Evolutionary conservation across 352 stramenopile genomes (phyloP).

Genomic region (Blastocystis hominis): DNA sequence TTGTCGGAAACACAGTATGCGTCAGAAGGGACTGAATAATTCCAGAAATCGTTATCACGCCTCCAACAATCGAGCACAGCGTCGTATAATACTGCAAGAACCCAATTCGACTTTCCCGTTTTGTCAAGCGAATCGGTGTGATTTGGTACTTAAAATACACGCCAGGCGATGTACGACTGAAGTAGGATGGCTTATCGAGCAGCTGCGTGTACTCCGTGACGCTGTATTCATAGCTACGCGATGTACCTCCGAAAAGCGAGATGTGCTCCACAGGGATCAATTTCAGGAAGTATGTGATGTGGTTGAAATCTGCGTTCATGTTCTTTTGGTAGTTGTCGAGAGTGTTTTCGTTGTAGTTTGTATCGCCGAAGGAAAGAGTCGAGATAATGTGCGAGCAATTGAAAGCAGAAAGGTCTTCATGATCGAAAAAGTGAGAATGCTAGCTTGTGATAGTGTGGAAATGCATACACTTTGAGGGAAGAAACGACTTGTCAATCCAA

Average conservation of each 20-base stretch:
- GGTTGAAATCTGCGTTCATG: background rate
- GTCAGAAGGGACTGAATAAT: background rate
- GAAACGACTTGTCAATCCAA: background rate
- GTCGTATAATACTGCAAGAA: slow-evolving; percentile 15
- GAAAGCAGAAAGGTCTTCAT: background rate
- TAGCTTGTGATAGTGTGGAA: background rate
- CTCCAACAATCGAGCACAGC: background rate
- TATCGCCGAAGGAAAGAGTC: background rate
- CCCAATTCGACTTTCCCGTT: background rate
- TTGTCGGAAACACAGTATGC: background rate
- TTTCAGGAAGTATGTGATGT: slow-evolving; percentile 10
- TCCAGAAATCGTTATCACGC: background rate
- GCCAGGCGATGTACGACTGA: background rate
- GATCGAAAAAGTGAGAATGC: background rate
- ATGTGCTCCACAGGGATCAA: background rate
- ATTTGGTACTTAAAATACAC: slow-evolving; percentile 15
- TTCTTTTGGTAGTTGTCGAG: background rate
- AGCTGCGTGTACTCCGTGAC: background rate
- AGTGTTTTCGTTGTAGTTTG: background rate
- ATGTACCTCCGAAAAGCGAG: background rate
- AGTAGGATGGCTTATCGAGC: background rate
- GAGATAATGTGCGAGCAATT: background rate
- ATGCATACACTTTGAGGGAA: background rate
- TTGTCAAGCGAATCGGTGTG: background rate
- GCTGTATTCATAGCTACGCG: background rate